These are phyloP conservation scores for Euphorbia pulcherrima DNA, from an alignment of 345 rosid genomes.

Conservation along the genomic window DNA sequence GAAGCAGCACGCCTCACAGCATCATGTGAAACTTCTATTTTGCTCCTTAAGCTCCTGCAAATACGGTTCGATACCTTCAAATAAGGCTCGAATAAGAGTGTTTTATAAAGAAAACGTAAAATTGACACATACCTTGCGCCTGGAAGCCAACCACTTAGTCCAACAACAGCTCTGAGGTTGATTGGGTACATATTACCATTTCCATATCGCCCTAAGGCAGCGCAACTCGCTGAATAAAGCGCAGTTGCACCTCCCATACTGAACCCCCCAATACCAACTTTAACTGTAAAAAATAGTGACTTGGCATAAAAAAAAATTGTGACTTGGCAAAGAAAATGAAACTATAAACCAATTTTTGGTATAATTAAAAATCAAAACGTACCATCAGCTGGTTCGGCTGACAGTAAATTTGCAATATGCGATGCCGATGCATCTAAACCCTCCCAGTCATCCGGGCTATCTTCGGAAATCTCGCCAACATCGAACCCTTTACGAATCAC, in stretches of 20 bases:
- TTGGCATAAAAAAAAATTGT: background rate
- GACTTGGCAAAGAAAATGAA: background rate
- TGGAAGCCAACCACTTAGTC: constrained; percentile 36
- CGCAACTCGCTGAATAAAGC: constrained; percentile 31
- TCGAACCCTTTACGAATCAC: constrained; percentile 22
- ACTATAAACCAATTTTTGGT: background rate
- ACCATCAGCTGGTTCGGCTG: constrained; percentile 36
- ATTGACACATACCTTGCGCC: constrained; percentile 20
- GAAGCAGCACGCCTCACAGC: constrained; percentile 47
- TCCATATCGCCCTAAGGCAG: constrained; percentile 25
- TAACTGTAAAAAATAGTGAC: constrained; percentile 17
- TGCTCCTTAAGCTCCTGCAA: constrained; percentile 40
- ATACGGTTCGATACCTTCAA: background rate
- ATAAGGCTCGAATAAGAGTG: background rate
- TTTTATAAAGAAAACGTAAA: background rate
- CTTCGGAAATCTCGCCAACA: constrained; percentile 30
- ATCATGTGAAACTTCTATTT: constrained; percentile 35
- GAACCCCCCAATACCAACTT: constrained; percentile 36
- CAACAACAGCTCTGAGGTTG: constrained; percentile 31
- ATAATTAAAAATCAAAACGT: constrained; percentile 2
- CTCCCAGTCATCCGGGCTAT: constrained; percentile 31
- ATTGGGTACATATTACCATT: constrained; percentile 23
- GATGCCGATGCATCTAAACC: constrained; percentile 39
- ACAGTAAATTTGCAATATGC: constrained; percentile 33
- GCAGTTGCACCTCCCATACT: constrained; percentile 37